Evolutionary conservation across 2,329 filamentous ascomycete species (phyloP).

Genomic region (Fusarium albosuccineum): DNA sequence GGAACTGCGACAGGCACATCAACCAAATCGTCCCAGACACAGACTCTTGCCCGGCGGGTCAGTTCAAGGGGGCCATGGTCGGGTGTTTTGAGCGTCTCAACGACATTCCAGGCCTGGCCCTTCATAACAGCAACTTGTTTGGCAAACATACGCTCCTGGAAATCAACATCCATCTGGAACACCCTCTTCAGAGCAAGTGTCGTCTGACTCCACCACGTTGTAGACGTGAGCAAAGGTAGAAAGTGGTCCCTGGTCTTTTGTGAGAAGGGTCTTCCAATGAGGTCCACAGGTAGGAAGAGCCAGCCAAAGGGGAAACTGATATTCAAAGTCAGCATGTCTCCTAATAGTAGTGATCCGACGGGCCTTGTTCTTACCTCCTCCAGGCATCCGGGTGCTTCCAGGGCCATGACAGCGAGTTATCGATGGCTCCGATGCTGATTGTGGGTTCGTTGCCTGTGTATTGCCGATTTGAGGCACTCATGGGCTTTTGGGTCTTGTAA

Average conservation of each 20-base stretch:
- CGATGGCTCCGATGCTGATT: constrained; percentile 90
- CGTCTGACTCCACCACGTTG: constrained; percentile 96
- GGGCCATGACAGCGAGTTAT: constrained; percentile 98
- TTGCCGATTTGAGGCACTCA: constrained; percentile 76
- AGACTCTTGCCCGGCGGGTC: constrained; percentile 89
- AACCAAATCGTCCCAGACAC: constrained; percentile 97
- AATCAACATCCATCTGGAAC: constrained; percentile 93
- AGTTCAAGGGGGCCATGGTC: constrained; percentile 96
- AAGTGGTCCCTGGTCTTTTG: constrained; percentile 95
- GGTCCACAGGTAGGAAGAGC: constrained; percentile 95
- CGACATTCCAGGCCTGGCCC: constrained; percentile 98
- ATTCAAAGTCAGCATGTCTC: not conserved
- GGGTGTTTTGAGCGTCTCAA: constrained; percentile 92
- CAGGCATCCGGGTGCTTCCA: constrained; percentile 98
- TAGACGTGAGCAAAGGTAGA: constrained; percentile 93
- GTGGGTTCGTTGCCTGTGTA: constrained; percentile 64
- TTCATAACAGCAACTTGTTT: constrained; percentile 99
- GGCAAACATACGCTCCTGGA: constrained; percentile 99
- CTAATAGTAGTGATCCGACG: not conserved
- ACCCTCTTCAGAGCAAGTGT: constrained; percentile 86
- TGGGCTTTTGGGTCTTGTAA: constrained; percentile 84
- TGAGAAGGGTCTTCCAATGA: constrained; percentile 96
- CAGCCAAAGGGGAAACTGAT: constrained; percentile 98
- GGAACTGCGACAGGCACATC: constrained; percentile 96
- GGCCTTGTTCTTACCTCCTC: constrained; percentile 61